Evolutionary conservation across 2,329 filamentous ascomycete genomes (phyloP), one percentile per base, ranked within the genome.

Genomic region (Exophiala bonariae): DNA sequence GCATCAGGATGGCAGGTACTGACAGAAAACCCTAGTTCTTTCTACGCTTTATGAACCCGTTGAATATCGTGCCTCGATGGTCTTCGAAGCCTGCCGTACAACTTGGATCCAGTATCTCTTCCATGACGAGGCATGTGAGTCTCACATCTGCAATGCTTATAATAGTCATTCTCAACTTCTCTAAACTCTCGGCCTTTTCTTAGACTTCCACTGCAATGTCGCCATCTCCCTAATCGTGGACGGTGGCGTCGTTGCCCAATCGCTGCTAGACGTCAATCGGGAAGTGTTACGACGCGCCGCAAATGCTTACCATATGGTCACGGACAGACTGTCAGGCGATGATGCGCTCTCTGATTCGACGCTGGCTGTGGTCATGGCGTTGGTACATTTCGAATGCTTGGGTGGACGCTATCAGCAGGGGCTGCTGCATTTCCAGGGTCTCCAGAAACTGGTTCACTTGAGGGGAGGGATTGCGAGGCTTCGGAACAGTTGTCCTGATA

Each of bases 31-130:
- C 23, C 23, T 26, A 11, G 6, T 11, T 26, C 23, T 26, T 26
- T 26, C 11, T 26, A 11, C 23, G 11, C n/a, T n/a, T n/a, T n/a
- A n/a, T n/a, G n/a, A n/a, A n/a, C n/a, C n/a, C n/a, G 23, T 26
- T 11, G 23, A 26, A 26, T 26, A 6, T 26, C 23, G 11, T 6
- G 11, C 6, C 11, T 26, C 23, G 23, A 38, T 18, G 9, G 35
- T 20, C 17, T 20, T 38, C 19, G 17, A 17, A 18, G 35, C 6
- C 6, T 8, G 35, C 18, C 35, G 35, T 17, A 11, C 35, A 7
- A 38, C 19, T 7, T 38, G 35, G 35, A 17, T 38, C n/a, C 35
- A 38, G n/a, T 38, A 38, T 19, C n/a, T 38, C 7, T 19, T 38
- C 9, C 9, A 18, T 7, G 35, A 38, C 18, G 35, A 38, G 19